Percentiles rank a stretch among this genome's conserved stretches.
phyloP scores from a whole-genome alignment of 495 filamentous ascomycete species.

The Tuber umbilicatum region DNA sequence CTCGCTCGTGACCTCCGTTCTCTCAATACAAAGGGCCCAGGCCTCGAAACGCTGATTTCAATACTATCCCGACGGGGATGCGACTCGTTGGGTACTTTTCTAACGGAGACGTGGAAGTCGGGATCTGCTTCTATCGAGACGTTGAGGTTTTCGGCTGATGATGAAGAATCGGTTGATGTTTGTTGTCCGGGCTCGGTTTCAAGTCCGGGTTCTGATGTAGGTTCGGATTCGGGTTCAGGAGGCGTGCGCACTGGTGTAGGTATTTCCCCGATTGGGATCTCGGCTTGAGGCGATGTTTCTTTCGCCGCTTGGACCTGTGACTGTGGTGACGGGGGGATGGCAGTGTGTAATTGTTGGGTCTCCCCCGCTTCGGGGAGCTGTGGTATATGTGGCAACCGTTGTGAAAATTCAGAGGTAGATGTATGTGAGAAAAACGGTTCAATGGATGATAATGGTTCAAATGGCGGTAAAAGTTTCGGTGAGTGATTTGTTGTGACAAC shows the following conservation, averaged over 20 bases:
- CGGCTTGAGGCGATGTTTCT: neutral
- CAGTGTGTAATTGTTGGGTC: neutral
- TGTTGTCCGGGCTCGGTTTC: neutral
- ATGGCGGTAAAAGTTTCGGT: neutral
- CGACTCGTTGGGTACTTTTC: constrained; percentile 15
- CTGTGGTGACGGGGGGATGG: neutral
- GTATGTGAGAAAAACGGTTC: neutral
- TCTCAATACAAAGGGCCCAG: neutral
- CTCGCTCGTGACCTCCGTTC: constrained; percentile 10
- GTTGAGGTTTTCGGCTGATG: constrained; percentile 8
- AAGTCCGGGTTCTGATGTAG: neutral
- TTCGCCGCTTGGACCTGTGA: neutral
- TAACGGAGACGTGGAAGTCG: constrained; percentile 23
- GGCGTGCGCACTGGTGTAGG: neutral
- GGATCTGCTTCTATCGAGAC: constrained; percentile 28
- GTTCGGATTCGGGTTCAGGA: neutral
- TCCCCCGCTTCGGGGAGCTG: neutral
- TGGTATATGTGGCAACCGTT: neutral
- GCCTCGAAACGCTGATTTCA: constrained; percentile 16
- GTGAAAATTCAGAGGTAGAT: neutral
- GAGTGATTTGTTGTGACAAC: neutral
- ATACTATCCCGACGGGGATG: constrained; percentile 12
- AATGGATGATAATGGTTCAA: neutral
- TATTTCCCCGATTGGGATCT: neutral
- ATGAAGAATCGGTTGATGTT: neutral